Evolutionary conservation across 306 rosid species (phyloP), one percentile per base, ranked within the genome.

Genomic region (Castanopsis chinensis): DNA sequence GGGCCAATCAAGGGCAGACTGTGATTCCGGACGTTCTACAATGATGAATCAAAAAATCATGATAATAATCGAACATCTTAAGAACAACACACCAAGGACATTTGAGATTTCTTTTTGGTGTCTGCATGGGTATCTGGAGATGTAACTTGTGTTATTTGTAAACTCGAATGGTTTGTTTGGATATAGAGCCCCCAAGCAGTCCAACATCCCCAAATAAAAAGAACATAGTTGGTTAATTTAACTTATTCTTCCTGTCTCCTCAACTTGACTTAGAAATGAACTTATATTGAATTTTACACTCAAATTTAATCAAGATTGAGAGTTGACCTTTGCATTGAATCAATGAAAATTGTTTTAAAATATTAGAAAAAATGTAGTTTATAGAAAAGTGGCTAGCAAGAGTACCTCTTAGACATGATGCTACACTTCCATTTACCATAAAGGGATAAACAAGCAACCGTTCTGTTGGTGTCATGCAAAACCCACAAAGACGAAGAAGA

Each of bases 381-480:
- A 35, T 33, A 67, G 27, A 19, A 35, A 67, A 67, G 5, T 35
- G 65, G 71, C 56, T 45, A 76, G 61, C 30, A 45, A 33, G 41
- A 9, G 58, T 84, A 95, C 99, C 99, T 93, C 97, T 85, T 81
- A 95, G 90, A 75, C 97, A 91, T 37, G 99, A 93, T 77, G 97
- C 98, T 73, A 95, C 97, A 90, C 99, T 95, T 77, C 99, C 99
- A 32, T 95, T 91, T 72, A 56, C 88, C 99, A 95, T 95, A 78
- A 0, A 95, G 41, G 99, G 99, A 86, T 95, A 95, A 76, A 95
- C 97, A 77, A 95, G 96, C 87, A 95, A 61, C 83, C 97, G 93
- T 78, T 95, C 99, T 21, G 99, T 95, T 76, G 98, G 95, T 68
- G 99, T 95, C 99, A 92, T 91, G 85, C 99, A 95, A 85, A 95